Conservation (phyloP, 75 land plant species). For the Selaginella tamariscina region DNA sequence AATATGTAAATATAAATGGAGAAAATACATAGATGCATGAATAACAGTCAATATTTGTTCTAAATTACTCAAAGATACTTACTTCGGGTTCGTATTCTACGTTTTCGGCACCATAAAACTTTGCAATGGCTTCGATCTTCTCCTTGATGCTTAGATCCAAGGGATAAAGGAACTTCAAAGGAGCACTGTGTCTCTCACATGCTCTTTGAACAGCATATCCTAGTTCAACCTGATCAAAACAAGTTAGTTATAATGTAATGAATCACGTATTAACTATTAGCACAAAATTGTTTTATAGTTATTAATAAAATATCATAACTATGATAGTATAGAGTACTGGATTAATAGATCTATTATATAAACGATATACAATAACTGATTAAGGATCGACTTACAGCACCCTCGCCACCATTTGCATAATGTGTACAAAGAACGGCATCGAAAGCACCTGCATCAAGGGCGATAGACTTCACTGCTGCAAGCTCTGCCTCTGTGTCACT, state of each 20-base stretch:
- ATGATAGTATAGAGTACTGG: no score
- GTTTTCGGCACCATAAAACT: constrained; percentile 84
- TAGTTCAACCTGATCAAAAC: constrained; percentile 63
- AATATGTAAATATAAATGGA: background rate
- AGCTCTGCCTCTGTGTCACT: constrained; percentile 80
- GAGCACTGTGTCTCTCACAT: constrained; percentile 56
- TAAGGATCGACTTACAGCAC: constrained; percentile 51
- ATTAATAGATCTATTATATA: background rate
- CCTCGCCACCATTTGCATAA: constrained; percentile 93
- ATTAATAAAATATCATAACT: no score
- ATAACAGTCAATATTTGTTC: no score
- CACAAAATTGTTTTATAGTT: no score
- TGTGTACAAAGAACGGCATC: constrained; percentile 92
- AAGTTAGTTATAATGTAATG: no score
- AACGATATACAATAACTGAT: background rate
- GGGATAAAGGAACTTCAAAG: constrained; percentile 74
- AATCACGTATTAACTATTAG: no score
- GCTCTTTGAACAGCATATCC: constrained; percentile 89
- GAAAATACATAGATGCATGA: background rate
- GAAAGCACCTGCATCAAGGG: constrained; percentile 87
- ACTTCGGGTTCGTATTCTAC: constrained; percentile 91
- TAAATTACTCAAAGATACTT: no score
- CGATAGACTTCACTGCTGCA: constrained; percentile 57
- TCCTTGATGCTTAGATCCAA: constrained; percentile 73
- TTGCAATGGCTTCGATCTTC: constrained; percentile 85